Percentiles rank a stretch among this genome's conserved stretches.
These are phyloP conservation scores for Podospora bellae-mahoneyi DNA, from an alignment of 495 filamentous ascomycete species.

Conservation along the genomic window DNA sequence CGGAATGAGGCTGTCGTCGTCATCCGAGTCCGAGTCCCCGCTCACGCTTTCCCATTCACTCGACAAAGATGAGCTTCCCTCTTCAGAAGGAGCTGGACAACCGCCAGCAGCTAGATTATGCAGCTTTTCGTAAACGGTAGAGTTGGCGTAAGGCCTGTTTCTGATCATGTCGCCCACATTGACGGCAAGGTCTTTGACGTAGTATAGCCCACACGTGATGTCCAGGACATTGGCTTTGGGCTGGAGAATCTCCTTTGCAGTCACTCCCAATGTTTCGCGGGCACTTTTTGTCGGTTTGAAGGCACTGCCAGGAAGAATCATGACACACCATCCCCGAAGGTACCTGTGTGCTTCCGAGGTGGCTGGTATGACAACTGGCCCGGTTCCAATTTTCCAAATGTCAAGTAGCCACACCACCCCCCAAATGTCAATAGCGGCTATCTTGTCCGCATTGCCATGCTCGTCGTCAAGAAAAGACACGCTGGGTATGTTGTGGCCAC, in stretches of 20 bases:
- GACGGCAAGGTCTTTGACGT: conserved; percentile 25
- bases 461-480: conserved; percentile 69
- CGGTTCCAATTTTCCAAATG: conserved; percentile 48
- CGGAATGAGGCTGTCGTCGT: neutral
- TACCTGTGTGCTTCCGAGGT: neutral
- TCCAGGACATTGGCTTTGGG: conserved; percentile 18
- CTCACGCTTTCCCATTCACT: conserved; percentile 4
- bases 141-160: neutral
- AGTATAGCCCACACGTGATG: conserved; percentile 29
- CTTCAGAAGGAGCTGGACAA: neutral
- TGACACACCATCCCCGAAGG: conserved; percentile 45
- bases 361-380: neutral
- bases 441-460: conserved; percentile 58
- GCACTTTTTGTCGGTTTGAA: conserved; percentile 37
- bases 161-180: conserved; percentile 11
- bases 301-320: conserved; percentile 42
- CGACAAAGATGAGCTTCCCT: neutral
- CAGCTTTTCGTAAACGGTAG: conserved; percentile 9
- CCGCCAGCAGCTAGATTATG: conserved; percentile 2
- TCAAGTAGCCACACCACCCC: conserved; percentile 65
- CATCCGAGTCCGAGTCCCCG: neutral
- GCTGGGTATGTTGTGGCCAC: conserved; percentile 67
- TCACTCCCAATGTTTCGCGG: conserved; percentile 36
- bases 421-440: conserved; percentile 71
- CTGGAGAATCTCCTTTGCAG: conserved; percentile 19